Evolutionary conservation across 805 yeast genomes (phyloP).

Genomic region (Komagataella pseudopastoris): DNA sequence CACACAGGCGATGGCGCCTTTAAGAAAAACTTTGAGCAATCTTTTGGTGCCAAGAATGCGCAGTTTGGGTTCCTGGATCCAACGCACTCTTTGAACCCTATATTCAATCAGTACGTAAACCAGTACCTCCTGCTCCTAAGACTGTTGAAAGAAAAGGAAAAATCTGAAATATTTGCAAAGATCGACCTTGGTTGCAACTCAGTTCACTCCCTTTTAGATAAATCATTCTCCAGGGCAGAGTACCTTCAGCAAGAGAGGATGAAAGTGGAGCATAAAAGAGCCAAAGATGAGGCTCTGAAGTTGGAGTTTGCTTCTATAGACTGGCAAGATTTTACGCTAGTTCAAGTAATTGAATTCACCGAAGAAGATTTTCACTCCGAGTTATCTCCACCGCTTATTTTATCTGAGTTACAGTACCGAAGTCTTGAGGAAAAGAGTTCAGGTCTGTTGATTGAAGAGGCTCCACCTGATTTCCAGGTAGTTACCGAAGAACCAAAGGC

Average conservation of each 20-base stretch:
- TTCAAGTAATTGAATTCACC: slow-evolving; percentile 55
- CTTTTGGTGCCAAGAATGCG: slow-evolving; percentile 12
- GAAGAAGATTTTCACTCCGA: slow-evolving; percentile 46
- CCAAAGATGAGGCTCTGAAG: neutral
- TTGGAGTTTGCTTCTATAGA: slow-evolving; percentile 59
- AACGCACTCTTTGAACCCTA: slow-evolving; percentile 43
- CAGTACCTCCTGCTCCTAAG: slow-evolving; percentile 38
- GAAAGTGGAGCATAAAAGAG: neutral
- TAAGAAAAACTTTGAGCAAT: slow-evolving; percentile 16
- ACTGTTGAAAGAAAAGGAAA: slow-evolving; percentile 11
- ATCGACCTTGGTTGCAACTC: slow-evolving; percentile 8
- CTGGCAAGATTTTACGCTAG: slow-evolving; percentile 75
- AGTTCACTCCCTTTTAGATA: slow-evolving; percentile 22
- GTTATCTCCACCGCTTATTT: slow-evolving; percentile 37
- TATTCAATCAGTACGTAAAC: slow-evolving; percentile 33
- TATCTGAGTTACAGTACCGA: slow-evolving; percentile 47
- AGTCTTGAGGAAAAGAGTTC: slow-evolving; percentile 39
- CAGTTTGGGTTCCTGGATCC: slow-evolving; percentile 59
- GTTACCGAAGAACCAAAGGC: slow-evolving; percentile 2
- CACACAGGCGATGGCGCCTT: slow-evolving; percentile 7
- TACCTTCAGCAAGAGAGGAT: slow-evolving; percentile 27
- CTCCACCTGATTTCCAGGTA: slow-evolving; percentile 23
- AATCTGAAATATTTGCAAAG: slow-evolving; percentile 10
- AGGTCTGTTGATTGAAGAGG: slow-evolving; percentile 23
- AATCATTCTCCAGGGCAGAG: slow-evolving; percentile 44